Percentiles rank a stretch among this genome's conserved stretches.
Conservation (phyloP, 2,329 filamentous ascomycete genomes). For the Dichotomopilus funicola region DNA sequence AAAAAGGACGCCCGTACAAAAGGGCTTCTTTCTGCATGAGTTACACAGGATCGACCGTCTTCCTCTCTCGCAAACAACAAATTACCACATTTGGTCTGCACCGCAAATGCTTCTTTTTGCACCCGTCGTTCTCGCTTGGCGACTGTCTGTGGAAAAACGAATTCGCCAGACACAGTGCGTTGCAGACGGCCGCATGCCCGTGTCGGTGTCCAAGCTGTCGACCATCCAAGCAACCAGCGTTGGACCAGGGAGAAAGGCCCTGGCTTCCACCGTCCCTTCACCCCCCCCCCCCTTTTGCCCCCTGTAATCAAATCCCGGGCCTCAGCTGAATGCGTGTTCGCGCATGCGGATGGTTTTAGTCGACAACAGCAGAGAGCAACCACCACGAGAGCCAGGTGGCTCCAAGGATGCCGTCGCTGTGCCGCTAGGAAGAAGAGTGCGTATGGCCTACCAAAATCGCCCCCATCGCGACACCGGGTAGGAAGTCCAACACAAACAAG, state of each 20-base stretch:
- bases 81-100: neutral
- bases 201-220: neutral
- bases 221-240: neutral
- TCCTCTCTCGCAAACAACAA: neutral
- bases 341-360: neutral
- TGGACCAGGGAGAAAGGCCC: slow-evolving; percentile 2
- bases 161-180: slow-evolving; percentile 1
- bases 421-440: too few species aligned
- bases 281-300: slow-evolving; percentile 1
- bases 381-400: too few species aligned
- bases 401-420: too few species aligned
- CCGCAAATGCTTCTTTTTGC: neutral
- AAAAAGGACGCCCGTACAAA: too few species aligned
- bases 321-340: slow-evolving; percentile 23
- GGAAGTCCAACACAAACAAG: too few species aligned
- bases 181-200: slow-evolving; percentile 9
- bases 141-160: neutral
- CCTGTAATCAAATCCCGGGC: slow-evolving; percentile 18
- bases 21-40: too few species aligned
- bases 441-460: too few species aligned
- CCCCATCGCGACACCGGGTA: too few species aligned
- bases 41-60: neutral
- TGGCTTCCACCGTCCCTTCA: neutral
- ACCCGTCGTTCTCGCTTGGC: neutral
- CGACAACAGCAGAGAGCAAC: too few species aligned